Evolutionary conservation across 176 grass and related monocot species (phyloP), one percentile per base, ranked within the genome.

Genomic region (Avena atlantica): DNA sequence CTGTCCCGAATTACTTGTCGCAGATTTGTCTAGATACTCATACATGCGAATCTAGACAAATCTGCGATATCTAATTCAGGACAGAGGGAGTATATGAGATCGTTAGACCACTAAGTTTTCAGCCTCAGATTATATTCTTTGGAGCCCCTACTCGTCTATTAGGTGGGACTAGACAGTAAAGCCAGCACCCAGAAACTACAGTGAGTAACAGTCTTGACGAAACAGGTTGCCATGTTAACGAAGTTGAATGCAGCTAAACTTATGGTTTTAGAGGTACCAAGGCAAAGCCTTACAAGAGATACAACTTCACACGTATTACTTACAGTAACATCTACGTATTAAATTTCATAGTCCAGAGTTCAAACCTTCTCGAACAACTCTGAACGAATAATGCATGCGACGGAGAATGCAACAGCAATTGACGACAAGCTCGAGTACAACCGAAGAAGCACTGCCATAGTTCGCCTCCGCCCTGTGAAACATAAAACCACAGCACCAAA

Each of bases 351-450:
- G 8, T 51, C 60, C 70, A 86, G 78, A 84, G 11, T 58, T 56
- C 82, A 87, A 84, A 97, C 92, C 96, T 99, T 96, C 6, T 83
- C 75, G 23, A 88, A 91, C 56, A 94, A 84, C 49, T 93, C 86
- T 77, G 87, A 87, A 47, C 82, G 88, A 79, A 96, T 83, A 86
- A 96, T 91, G 81, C 89, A 82, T 2, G 72, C 67, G 76, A 94
- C 89, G 31, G 92, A 90, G 71, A 89, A 93, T 48, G 91, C 78
- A 86, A 89, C 85, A 24, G 97, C 91, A 70, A 96, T 87, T 36
- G 94, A 94, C 52, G 97, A 99, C 74, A 96, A 78, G 87, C 89
- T 94, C 4, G 71, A 89, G 63, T 96, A 99, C 60, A 99, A n/a
- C 71, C 87, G 89, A 87, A 98, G 85, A 24, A 89, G 64, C 17